Conservation (phyloP, 768 basidiomycete species). For the Cantharellus cinnabarinus region DNA sequence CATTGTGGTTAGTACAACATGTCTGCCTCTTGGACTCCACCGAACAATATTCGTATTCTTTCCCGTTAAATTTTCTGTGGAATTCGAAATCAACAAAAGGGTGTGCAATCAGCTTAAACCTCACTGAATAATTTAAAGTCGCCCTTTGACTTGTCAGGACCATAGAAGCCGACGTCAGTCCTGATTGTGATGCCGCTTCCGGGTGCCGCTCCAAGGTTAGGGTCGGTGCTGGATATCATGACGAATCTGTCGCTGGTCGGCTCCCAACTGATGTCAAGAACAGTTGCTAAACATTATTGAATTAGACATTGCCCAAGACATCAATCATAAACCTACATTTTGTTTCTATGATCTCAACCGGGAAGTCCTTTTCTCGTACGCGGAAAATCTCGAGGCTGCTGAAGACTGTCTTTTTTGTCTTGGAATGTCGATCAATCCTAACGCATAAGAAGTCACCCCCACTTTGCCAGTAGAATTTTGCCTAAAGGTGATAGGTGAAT, state of each 20-base stretch:
- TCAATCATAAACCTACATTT: slow-evolving; percentile 39
- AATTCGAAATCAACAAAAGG: background rate
- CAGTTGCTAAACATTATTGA: slow-evolving; percentile 41
- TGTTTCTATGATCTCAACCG: slow-evolving; percentile 91
- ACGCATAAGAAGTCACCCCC: slow-evolving; percentile 97
- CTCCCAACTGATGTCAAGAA: slow-evolving; percentile 96
- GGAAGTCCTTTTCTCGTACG: slow-evolving; percentile 90
- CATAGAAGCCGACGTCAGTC: slow-evolving; percentile 92
- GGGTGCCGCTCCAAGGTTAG: slow-evolving; percentile 65
- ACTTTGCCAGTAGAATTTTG: slow-evolving; percentile 96
- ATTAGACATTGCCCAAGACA: background rate
- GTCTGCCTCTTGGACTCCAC: slow-evolving; percentile 92
- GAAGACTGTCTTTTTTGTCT: slow-evolving; percentile 95
- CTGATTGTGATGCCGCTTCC: slow-evolving; percentile 87
- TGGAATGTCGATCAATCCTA: slow-evolving; percentile 96
- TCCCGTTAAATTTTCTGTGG: slow-evolving; percentile 46
- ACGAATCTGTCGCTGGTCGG: slow-evolving; percentile 94
- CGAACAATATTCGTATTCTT: slow-evolving; percentile 86
- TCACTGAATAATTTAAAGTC: slow-evolving; percentile 81
- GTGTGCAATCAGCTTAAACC: slow-evolving; percentile 2
- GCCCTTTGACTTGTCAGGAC: slow-evolving; percentile 74
- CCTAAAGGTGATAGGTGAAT: slow-evolving; percentile 29
- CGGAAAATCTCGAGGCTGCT: slow-evolving; percentile 97
- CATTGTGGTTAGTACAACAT: slow-evolving; percentile 88
- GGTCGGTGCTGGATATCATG: slow-evolving; percentile 84